Evolutionary conservation across 768 basidiomycete species (phyloP).

Genomic region (Coprinopsis cinerea): DNA sequence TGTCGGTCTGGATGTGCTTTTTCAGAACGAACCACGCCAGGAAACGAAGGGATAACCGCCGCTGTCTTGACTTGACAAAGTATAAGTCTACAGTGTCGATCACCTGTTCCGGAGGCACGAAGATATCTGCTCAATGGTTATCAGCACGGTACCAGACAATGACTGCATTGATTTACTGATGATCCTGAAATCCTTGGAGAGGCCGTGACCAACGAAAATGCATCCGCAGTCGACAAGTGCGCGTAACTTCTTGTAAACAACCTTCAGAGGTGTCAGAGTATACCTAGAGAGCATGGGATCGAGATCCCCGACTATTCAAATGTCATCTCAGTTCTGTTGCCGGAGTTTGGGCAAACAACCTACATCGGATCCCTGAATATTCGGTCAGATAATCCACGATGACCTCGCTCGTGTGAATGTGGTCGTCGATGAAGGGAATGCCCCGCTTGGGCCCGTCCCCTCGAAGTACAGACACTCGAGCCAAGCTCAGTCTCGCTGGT

Average conservation of each 20-base stretch:
- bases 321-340: neutral
- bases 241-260: conserved; percentile 98
- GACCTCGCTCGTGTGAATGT: conserved; percentile 92
- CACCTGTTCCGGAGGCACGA: conserved; percentile 91
- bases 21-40: conserved; percentile 91
- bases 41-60: conserved; percentile 88
- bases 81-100: conserved; percentile 98
- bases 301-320: conserved; percentile 83
- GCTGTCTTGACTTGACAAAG: conserved; percentile 72
- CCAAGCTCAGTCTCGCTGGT: conserved; percentile 86
- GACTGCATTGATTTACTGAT: conserved; percentile 64
- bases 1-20: conserved; percentile 88
- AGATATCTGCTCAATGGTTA: conserved; percentile 60
- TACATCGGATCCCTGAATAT: conserved; percentile 93
- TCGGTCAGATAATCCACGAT: conserved; percentile 97
- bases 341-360: conserved; percentile 17
- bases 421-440: conserved; percentile 94
- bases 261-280: conserved; percentile 90
- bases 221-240: conserved; percentile 91
- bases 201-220: conserved; percentile 94
- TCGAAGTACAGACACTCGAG: conserved; percentile 89
- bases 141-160: neutral
- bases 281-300: conserved; percentile 79
- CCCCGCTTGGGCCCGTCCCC: conserved; percentile 79
- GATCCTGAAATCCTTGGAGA: conserved; percentile 96